Conservation (phyloP, 2,329 filamentous ascomycete genomes). For the Magnaporthiopsis incrustans region DNA sequence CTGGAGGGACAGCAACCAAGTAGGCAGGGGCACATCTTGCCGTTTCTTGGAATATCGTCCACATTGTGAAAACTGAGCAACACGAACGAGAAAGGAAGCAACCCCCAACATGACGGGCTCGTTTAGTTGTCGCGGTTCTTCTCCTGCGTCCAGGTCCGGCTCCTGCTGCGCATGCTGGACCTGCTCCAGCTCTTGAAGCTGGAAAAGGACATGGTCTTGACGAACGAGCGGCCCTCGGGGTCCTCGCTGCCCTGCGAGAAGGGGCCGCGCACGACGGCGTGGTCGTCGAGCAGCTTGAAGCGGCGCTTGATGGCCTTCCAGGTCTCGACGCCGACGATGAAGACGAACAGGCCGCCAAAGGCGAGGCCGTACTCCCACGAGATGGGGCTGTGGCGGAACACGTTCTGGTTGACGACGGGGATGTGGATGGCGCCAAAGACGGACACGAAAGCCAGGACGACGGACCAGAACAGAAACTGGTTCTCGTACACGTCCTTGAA, state of each 20-base stretch:
- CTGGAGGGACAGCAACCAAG: not conserved
- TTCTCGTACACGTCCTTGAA: conserved; percentile 61
- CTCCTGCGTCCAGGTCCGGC: conserved; percentile 6
- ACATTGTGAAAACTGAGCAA: not conserved
- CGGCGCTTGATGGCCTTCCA: conserved; percentile 65
- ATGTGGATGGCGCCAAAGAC: conserved; percentile 67
- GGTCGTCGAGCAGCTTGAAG: conserved; percentile 43
- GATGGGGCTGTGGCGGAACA: conserved; percentile 66
- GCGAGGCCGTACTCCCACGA: conserved; percentile 70
- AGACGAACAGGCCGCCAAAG: conserved; percentile 54
- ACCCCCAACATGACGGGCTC: not conserved
- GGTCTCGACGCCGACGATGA: conserved; percentile 57
- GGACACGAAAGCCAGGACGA: conserved; percentile 50
- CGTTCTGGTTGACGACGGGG: conserved; percentile 57
- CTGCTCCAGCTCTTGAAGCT: conserved; percentile 34
- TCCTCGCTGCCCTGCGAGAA: conserved; percentile 47
- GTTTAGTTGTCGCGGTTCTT: conserved; percentile 3
- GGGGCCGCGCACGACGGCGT: conserved; percentile 37
- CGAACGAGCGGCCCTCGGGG: conserved; percentile 33
- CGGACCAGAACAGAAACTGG: conserved; percentile 62
- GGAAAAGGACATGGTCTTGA: conserved; percentile 41
- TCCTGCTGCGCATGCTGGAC: conserved; percentile 3
- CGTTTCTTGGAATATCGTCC: not conserved
- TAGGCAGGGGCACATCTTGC: no score
- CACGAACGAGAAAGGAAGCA: not conserved